Conservation (phyloP, 768 basidiomycete genomes). For the Lentinula edodes region DNA sequence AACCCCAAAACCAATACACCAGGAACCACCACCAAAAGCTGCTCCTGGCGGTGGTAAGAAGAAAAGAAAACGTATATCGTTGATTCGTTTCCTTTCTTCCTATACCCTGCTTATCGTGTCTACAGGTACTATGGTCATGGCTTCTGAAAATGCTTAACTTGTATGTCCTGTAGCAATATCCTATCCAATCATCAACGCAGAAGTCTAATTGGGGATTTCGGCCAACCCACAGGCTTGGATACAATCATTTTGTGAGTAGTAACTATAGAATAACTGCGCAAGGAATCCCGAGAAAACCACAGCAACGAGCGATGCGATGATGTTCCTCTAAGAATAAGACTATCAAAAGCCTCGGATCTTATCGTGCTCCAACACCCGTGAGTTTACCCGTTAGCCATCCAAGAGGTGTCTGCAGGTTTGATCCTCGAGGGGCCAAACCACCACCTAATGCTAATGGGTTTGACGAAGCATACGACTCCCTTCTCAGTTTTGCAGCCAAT, state of each 20-base stretch:
- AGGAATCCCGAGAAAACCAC: too few species aligned
- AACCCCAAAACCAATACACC: constrained; percentile 18
- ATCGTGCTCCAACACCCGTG: constrained; percentile 53
- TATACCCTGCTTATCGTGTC: neutral
- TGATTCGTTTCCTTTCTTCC: neutral
- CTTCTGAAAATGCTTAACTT: neutral
- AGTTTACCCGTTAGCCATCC: constrained; percentile 77
- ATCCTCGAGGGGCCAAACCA: constrained; percentile 55
- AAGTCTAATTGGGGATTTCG: neutral
- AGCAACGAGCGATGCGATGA: too few species aligned
- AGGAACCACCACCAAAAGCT: constrained; percentile 43
- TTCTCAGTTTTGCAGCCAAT: constrained; percentile 63
- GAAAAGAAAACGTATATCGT: constrained; percentile 69
- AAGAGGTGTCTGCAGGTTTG: constrained; percentile 63
- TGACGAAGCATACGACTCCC: constrained; percentile 74
- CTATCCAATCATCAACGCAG: neutral
- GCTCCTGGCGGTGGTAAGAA: constrained; percentile 55
- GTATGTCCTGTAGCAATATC: too few species aligned
- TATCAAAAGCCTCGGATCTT: neutral
- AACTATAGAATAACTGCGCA: too few species aligned
- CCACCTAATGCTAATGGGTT: constrained; percentile 75
- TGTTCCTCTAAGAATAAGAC: too few species aligned
- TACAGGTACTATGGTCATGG: constrained; percentile 1
- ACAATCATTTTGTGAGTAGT: too few species aligned
- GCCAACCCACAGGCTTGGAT: too few species aligned